Conservation (phyloP, 2,329 filamentous ascomycete species). For the Ophiostoma australiae region DNA sequence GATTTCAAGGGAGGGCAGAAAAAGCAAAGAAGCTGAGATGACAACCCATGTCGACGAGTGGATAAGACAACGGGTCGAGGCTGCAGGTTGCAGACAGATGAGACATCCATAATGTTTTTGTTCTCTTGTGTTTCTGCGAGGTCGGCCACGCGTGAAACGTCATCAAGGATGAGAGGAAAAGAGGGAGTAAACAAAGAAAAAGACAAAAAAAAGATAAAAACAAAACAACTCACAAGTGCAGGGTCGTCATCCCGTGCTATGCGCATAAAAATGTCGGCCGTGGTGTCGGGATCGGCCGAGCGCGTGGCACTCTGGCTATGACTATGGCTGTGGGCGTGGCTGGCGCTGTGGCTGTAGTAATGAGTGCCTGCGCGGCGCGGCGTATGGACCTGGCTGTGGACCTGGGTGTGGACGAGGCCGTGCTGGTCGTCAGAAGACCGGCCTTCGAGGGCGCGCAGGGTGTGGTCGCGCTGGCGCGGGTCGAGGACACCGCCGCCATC, state of each 20-base stretch:
- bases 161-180: constrained; percentile 9
- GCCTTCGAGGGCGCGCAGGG: constrained; percentile 50
- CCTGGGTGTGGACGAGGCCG: constrained; percentile 39
- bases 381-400: constrained; percentile 35
- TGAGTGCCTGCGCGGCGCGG: not conserved
- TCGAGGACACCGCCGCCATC: constrained; percentile 32
- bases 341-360: constrained; percentile 34
- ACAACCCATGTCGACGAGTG: constrained; percentile 4
- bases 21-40: constrained; percentile 4
- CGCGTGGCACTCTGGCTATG: constrained; percentile 29
- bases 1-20: not conserved
- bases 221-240: not conserved
- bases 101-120: not conserved
- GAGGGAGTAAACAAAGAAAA: constrained; percentile 12
- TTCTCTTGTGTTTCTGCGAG: not conserved
- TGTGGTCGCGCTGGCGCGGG: constrained; percentile 45
- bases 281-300: constrained; percentile 47
- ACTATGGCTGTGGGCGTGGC: constrained; percentile 27
- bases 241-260: constrained; percentile 50
- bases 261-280: constrained; percentile 54
- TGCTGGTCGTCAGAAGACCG: constrained; percentile 33
- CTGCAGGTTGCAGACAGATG: constrained; percentile 8
- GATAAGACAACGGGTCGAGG: constrained; percentile 1
- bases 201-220: constrained; percentile 6
- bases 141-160: not conserved